phyloP scores from a whole-genome alignment of 768 basidiomycete species.

The Lactifluus subvellereus region DNA sequence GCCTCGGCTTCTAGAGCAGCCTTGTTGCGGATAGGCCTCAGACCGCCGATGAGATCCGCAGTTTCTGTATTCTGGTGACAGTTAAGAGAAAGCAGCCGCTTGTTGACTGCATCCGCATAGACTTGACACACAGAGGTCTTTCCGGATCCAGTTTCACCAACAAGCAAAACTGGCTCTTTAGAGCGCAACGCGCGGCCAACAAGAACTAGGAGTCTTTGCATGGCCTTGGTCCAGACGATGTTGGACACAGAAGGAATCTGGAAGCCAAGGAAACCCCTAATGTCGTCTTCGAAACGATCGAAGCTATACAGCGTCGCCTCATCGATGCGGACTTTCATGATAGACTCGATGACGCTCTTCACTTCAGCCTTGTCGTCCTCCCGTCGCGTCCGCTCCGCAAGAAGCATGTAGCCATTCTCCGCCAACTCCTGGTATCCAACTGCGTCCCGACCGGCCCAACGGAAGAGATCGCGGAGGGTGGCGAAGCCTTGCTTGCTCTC shows the following conservation, averaged over 20 bases:
- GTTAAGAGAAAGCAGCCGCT: slow-evolving; percentile 68
- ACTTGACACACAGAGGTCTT: slow-evolving; percentile 97
- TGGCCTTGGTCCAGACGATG: slow-evolving; percentile 90
- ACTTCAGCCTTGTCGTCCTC: slow-evolving; percentile 84
- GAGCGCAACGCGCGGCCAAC: slow-evolving; percentile 79
- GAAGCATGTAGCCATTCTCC: slow-evolving; percentile 94
- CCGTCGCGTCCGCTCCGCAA: slow-evolving; percentile 84
- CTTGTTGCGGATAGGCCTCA: slow-evolving; percentile 83
- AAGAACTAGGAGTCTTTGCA: slow-evolving; percentile 83
- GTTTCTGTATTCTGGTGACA: slow-evolving; percentile 99
- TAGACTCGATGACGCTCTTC: slow-evolving; percentile 84
- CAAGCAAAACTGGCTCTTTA: slow-evolving; percentile 91
- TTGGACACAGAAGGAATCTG: slow-evolving; percentile 41
- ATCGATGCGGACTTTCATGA: slow-evolving; percentile 85
- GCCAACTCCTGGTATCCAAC: slow-evolving; percentile 89
- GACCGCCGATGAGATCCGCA: slow-evolving; percentile 90
- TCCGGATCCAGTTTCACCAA: slow-evolving; percentile 95
- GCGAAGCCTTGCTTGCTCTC: slow-evolving; percentile 98
- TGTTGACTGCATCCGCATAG: slow-evolving; percentile 60
- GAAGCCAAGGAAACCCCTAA: slow-evolving; percentile 49
- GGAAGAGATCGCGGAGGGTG: slow-evolving; percentile 92
- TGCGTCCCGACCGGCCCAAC: slow-evolving; percentile 92
- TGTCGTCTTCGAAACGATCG: slow-evolving; percentile 37
- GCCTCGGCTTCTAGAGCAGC: slow-evolving; percentile 47
- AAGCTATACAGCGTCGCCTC: slow-evolving; percentile 63